A percentile compares a stretch with the other conserved stretches of the same genome.
These are phyloP conservation scores for Globisporangium uncinulatum DNA, from an alignment of 352 stramenopile species.

Conservation along the genomic window DNA sequence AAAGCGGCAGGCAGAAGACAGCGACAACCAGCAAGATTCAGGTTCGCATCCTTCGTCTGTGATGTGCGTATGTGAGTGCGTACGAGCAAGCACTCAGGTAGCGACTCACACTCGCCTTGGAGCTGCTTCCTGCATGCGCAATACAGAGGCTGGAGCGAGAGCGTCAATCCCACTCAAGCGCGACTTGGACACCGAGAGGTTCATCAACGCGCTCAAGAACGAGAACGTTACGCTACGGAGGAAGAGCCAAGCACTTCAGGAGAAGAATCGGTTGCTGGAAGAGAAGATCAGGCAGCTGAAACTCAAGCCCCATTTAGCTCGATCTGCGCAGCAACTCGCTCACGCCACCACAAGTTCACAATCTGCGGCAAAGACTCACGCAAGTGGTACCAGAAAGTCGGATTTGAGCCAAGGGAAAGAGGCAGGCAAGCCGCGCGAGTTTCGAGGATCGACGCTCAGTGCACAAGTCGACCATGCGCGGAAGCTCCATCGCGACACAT, in stretches of 20 bases:
- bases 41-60: conserved; percentile 14
- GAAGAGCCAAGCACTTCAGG: conserved; percentile 62
- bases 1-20: conserved; percentile 39
- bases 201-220: conserved; percentile 70
- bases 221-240: conserved; percentile 70
- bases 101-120: too few species aligned
- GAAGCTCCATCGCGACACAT: conserved; percentile 42
- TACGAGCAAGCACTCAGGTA: not conserved
- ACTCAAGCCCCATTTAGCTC: conserved; percentile 16
- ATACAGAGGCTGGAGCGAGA: conserved; percentile 24
- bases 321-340: not conserved
- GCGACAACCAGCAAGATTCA: conserved; percentile 56
- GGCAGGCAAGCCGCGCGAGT: conserved; percentile 12
- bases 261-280: conserved; percentile 65
- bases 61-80: not conserved
- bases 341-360: not conserved
- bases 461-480: conserved; percentile 38
- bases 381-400: not conserved
- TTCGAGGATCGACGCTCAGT: conserved; percentile 27
- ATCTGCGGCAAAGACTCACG: conserved; percentile 13
- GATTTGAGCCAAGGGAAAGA: conserved; percentile 2
- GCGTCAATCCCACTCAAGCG: conserved; percentile 28
- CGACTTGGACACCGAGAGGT: conserved; percentile 77
- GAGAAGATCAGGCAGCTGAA: conserved; percentile 37
- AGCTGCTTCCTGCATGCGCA: not conserved